Percentiles rank a stretch among this genome's conserved stretches.
phyloP scores from a whole-genome alignment of 768 basidiomycete species.

The Leccinum subtestaceum region DNA sequence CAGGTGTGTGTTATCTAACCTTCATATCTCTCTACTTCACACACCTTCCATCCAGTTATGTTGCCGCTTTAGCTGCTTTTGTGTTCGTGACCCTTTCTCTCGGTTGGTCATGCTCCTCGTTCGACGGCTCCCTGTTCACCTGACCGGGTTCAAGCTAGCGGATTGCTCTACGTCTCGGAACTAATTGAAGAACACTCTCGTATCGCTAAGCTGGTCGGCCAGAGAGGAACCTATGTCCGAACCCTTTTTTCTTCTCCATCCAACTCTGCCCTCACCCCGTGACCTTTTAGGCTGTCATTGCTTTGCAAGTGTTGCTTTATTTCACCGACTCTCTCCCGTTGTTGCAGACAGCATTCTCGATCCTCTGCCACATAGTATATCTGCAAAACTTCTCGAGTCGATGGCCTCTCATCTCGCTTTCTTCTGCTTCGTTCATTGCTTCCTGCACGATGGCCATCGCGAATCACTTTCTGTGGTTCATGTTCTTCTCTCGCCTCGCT shows the following conservation, averaged over 20 bases:
- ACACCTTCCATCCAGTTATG: conserved; percentile 53
- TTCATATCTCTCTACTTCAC: neutral
- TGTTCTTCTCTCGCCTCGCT: conserved; percentile 78
- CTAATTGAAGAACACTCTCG: conserved; percentile 92
- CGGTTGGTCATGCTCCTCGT: conserved; percentile 48
- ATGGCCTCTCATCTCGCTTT: conserved; percentile 93
- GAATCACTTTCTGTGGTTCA: conserved; percentile 97
- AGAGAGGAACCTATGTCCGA: conserved; percentile 85
- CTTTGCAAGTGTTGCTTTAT: conserved; percentile 73
- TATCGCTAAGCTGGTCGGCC: conserved; percentile 77
- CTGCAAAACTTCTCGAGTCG: conserved; percentile 84
- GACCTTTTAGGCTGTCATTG: conserved; percentile 65
- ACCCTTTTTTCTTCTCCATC: neutral
- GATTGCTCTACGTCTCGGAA: conserved; percentile 90
- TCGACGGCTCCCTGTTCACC: neutral
- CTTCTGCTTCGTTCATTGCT: conserved; percentile 77
- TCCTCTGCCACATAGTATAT: conserved; percentile 83
- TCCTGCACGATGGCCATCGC: conserved; percentile 83
- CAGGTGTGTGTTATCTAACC: conserved; percentile 43
- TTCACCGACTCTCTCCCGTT: conserved; percentile 80
- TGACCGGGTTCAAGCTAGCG: conserved; percentile 63
- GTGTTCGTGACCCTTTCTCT: conserved; percentile 90
- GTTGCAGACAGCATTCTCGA: conserved; percentile 71
- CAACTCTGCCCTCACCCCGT: conserved; percentile 3
- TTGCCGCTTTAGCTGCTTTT: conserved; percentile 73